Evolutionary conservation across 2,329 filamentous ascomycete genomes (phyloP).

Genomic region (Curvularia lunata): DNA sequence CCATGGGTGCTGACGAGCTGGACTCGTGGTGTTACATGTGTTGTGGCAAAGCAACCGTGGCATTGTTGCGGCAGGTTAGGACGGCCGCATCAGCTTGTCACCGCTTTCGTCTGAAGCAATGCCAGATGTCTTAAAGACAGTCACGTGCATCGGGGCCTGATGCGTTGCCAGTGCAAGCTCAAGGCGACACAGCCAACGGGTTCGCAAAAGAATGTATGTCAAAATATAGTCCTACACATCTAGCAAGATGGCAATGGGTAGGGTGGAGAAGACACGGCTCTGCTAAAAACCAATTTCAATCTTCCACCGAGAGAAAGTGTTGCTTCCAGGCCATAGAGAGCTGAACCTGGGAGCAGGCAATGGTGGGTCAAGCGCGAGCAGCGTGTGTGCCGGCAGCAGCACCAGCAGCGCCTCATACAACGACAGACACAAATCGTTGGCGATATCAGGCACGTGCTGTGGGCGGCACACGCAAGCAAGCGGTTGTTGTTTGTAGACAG

Average conservation of each 20-base stretch:
- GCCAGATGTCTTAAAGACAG: background rate
- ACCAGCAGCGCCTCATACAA: conserved; percentile 20
- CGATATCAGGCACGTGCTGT: conserved; percentile 11
- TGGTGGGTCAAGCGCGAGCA: conserved; percentile 49
- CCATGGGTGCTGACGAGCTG: no score
- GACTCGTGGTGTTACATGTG: no score
- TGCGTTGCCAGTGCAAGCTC: background rate
- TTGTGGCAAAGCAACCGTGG: background rate
- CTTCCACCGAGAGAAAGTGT: conserved; percentile 60
- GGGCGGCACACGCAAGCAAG: conserved; percentile 7
- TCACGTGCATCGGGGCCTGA: background rate
- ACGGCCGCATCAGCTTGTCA: background rate
- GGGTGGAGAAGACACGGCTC: conserved; percentile 61
- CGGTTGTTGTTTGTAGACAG: conserved; percentile 15
- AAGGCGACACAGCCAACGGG: background rate
- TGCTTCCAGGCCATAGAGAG: conserved; percentile 55
- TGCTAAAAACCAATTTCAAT: conserved; percentile 59
- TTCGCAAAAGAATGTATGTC: conserved; percentile 51
- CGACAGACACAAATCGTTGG: conserved; percentile 27
- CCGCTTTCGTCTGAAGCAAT: background rate
- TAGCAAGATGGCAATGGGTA: conserved; percentile 50
- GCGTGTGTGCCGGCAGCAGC: conserved; percentile 3
- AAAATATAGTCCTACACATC: conserved; percentile 56
- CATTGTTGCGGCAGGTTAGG: background rate
- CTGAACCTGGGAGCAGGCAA: conserved; percentile 58